Evolutionary conservation across 495 filamentous ascomycete species (phyloP).

Genomic region (Annulohypoxylon maeteangense): DNA sequence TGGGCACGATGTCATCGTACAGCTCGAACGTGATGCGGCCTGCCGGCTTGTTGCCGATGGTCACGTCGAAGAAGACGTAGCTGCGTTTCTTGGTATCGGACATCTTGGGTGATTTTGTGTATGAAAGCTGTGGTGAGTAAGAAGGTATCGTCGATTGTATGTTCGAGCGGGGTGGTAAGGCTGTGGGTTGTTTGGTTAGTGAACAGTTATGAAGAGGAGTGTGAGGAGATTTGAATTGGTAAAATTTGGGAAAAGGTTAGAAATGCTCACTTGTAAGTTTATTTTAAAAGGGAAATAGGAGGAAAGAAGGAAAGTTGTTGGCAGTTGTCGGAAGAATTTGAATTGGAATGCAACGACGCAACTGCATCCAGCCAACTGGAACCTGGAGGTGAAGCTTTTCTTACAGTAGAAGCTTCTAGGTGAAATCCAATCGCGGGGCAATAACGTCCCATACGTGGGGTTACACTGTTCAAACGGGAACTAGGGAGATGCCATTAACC

Average conservation of each 20-base stretch:
- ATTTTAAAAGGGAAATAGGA: background rate
- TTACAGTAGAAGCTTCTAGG: slow-evolving; percentile 43
- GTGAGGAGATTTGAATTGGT: background rate
- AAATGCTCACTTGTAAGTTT: slow-evolving; percentile 9
- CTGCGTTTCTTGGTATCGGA: slow-evolving; percentile 61
- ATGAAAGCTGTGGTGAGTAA: background rate
- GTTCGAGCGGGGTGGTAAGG: slow-evolving; percentile 2
- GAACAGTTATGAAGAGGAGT: background rate
- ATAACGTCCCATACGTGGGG: slow-evolving; percentile 26
- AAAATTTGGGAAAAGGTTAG: background rate
- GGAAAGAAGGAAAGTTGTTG: slow-evolving; percentile 16
- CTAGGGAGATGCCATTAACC: background rate
- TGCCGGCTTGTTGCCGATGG: slow-evolving; percentile 74
- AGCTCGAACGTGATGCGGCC: slow-evolving; percentile 87
- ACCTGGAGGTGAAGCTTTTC: slow-evolving; percentile 38
- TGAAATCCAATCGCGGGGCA: slow-evolving; percentile 40
- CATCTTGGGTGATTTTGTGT: slow-evolving; percentile 42
- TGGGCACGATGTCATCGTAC: slow-evolving; percentile 91
- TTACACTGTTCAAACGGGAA: slow-evolving; percentile 5
- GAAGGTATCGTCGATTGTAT: background rate
- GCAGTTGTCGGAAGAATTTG: slow-evolving; percentile 28
- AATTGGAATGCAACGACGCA: slow-evolving; percentile 36
- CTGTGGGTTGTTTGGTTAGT: background rate
- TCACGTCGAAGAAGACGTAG: slow-evolving; percentile 90
- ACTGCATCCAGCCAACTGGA: slow-evolving; percentile 17